Conservation (phyloP, 2,329 filamentous ascomycete species). For the Cytospora chrysosperma region DNA sequence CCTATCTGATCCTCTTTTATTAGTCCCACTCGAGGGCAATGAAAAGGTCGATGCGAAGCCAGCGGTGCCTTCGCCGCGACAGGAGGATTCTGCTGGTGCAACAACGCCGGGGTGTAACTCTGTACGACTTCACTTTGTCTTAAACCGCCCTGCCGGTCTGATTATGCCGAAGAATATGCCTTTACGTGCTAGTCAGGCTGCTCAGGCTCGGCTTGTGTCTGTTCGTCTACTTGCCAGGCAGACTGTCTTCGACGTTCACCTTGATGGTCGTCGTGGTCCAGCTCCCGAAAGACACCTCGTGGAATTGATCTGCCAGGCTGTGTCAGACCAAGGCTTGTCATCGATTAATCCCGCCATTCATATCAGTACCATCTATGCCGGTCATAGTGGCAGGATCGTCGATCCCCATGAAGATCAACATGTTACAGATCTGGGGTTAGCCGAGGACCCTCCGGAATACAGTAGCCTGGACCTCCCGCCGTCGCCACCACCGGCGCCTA, state of each 20-base stretch:
- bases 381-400: neutral
- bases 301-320: neutral
- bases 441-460: neutral
- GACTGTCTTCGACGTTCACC: neutral
- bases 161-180: neutral
- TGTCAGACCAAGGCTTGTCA: neutral
- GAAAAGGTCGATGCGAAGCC: neutral
- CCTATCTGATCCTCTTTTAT: too few species aligned
- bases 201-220: neutral
- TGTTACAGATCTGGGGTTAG: neutral
- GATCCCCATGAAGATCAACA: neutral
- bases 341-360: neutral
- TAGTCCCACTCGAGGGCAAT: neutral
- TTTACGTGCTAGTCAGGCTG: neutral
- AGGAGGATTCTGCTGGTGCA: neutral
- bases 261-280: neutral
- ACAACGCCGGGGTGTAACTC: neutral
- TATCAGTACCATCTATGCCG: neutral
- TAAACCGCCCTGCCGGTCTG: neutral
- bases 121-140: neutral
- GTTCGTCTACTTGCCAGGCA: neutral
- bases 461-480: too few species aligned
- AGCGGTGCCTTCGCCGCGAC: neutral
- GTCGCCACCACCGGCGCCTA: too few species aligned
- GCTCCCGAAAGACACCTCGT: neutral